These are phyloP conservation scores for Plantago coronopus DNA, from an alignment of 305 asterid genomes.

Conservation along the genomic window DNA sequence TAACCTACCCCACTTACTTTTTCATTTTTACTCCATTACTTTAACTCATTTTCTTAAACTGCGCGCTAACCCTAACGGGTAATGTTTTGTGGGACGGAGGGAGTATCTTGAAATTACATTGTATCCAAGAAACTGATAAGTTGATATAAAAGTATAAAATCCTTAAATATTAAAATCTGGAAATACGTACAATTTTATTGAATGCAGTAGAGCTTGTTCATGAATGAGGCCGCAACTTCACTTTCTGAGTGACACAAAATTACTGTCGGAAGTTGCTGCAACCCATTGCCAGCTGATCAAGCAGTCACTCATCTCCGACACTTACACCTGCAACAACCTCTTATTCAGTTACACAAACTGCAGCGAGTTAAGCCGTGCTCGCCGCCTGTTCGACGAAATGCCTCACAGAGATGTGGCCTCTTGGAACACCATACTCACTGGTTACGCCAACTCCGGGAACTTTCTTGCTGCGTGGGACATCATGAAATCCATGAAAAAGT, in stretches of 20 bases:
- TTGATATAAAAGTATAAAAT: too few relatives aligned
- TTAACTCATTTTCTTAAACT: too few relatives aligned
- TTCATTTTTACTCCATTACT: too few relatives aligned
- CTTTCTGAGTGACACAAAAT: slow-evolving; percentile 29
- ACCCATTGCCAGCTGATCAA: slow-evolving; percentile 56
- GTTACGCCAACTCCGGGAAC: slow-evolving; percentile 44
- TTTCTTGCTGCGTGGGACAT: slow-evolving; percentile 49
- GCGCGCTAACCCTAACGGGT: too few relatives aligned
- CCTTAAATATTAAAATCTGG: too few relatives aligned
- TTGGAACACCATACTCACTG: slow-evolving; percentile 75
- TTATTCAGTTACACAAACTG: slow-evolving; percentile 46
- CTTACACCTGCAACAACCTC: slow-evolving; percentile 53
- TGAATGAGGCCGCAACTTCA: slow-evolving; percentile 55
- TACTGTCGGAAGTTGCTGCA: slow-evolving; percentile 31
- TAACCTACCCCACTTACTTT: too few relatives aligned
- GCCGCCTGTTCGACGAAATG: slow-evolving; percentile 71
- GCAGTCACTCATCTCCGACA: slow-evolving; percentile 32
- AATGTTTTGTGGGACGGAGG: too few relatives aligned
- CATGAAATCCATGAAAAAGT: slow-evolving; percentile 45
- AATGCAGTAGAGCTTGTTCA: slow-evolving; percentile 3
- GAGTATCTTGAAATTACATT: too few relatives aligned
- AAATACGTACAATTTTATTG: too few relatives aligned
- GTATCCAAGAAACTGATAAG: too few relatives aligned
- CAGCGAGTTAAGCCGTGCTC: slow-evolving; percentile 37
- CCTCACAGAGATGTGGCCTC: slow-evolving; percentile 62